phyloP scores from a whole-genome alignment of 139 green algal species.

The Ettlia oleoabundans region DNA sequence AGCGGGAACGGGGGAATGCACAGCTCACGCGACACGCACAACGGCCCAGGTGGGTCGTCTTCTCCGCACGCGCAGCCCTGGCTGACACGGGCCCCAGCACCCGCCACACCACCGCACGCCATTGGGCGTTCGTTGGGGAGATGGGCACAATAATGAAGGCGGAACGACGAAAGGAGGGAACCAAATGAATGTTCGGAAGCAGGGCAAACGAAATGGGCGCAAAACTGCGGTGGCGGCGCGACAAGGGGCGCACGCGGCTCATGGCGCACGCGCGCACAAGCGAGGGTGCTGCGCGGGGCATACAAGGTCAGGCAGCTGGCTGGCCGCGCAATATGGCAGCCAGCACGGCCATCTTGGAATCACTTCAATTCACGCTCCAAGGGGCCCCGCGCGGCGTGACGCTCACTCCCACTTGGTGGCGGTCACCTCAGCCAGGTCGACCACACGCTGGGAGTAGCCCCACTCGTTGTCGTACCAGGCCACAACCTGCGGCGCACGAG shows the following conservation, averaged over 20 bases:
- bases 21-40: background rate
- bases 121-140: background rate
- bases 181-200: constrained; percentile 1
- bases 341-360: too few relatives aligned
- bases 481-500: too few relatives aligned
- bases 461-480: constrained; percentile 88
- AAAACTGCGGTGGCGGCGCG: constrained; percentile 6
- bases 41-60: background rate
- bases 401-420: constrained; percentile 75
- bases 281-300: background rate
- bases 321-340: too few relatives aligned
- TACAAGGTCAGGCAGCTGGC: too few relatives aligned
- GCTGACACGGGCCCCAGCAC: background rate
- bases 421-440: constrained; percentile 93
- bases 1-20: background rate
- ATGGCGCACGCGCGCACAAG: background rate
- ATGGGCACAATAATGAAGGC: background rate
- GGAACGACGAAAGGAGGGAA: background rate
- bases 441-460: constrained; percentile 93
- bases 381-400: background rate
- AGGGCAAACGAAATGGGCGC: background rate
- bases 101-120: constrained; percentile 2
- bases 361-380: background rate
- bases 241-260: background rate
- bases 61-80: background rate